phyloP scores from a whole-genome alignment of 116 monocot species.

The Thalassia testudinum region DNA sequence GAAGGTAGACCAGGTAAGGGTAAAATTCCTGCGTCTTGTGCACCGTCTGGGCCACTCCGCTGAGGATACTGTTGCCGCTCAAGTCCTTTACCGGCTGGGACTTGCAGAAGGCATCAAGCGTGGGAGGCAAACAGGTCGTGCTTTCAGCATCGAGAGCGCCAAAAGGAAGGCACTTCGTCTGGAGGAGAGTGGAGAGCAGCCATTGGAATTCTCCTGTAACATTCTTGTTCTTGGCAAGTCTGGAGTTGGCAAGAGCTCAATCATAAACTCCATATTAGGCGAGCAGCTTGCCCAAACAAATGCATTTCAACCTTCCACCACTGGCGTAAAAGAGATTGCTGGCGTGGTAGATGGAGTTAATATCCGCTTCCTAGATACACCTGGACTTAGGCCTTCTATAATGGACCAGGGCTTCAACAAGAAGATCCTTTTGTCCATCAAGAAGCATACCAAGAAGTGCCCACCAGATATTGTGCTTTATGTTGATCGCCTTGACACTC shows the following conservation, averaged over 20 bases:
- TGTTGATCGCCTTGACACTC: constrained; percentile 78
- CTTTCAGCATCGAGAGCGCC: constrained; percentile 47
- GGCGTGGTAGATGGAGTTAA: constrained; percentile 67
- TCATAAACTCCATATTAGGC: constrained; percentile 83
- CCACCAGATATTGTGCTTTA: constrained; percentile 89
- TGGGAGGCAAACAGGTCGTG: constrained; percentile 44
- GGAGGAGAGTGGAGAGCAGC: constrained; percentile 50
- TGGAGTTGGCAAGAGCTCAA: constrained; percentile 89
- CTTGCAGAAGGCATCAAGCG: constrained; percentile 76
- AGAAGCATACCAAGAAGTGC: constrained; percentile 60
- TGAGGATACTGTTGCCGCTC: constrained; percentile 64
- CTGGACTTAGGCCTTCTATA: constrained; percentile 57
- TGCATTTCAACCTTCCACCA: constrained; percentile 55
- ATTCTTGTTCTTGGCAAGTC: constrained; percentile 76
- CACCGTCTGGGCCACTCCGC: constrained; percentile 61
- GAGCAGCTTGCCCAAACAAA: constrained; percentile 40
- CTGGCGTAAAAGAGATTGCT: constrained; percentile 46
- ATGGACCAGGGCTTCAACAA: constrained; percentile 69
- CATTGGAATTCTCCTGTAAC: constrained; percentile 67
- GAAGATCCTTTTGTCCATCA: constrained; percentile 57
- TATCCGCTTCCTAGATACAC: constrained; percentile 67
- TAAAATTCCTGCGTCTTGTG: constrained; percentile 77
- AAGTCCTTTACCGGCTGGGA: constrained; percentile 60
- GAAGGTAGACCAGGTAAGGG: constrained; percentile 67
- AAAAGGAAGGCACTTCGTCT: constrained; percentile 58